A percentile compares a stretch with the other conserved stretches of the same genome.
These are phyloP conservation scores for Blastobotrys chiropterorum DNA, from an alignment of 805 yeast species.

Conservation along the genomic window DNA sequence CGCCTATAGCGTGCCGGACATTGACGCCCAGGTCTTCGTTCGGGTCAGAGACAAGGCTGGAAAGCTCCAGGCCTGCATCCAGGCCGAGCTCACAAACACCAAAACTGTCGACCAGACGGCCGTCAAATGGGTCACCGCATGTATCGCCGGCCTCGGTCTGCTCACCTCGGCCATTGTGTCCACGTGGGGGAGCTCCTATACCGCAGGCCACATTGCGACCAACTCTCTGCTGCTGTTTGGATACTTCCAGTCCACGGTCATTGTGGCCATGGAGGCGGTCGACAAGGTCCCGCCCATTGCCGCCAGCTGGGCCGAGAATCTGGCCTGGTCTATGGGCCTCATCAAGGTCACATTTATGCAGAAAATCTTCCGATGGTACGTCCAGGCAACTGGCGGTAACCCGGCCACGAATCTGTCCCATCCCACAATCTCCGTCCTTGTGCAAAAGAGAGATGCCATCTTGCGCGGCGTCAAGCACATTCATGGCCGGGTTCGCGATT, in stretches of 20 bases:
- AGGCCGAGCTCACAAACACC: constrained; percentile 67
- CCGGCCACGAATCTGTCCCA: constrained; percentile 60
- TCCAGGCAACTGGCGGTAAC: constrained; percentile 86
- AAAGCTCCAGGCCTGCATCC: constrained; percentile 59
- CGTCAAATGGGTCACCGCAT: constrained; percentile 92
- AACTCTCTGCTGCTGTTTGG: constrained; percentile 76
- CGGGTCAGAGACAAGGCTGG: constrained; percentile 34
- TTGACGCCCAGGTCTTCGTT: constrained; percentile 71
- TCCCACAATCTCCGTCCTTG: constrained; percentile 60
- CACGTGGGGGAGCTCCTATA: constrained; percentile 78
- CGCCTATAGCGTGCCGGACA: constrained; percentile 80
- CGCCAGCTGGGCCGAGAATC: constrained; percentile 82
- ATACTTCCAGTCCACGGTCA: constrained; percentile 84
- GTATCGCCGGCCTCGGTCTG: constrained; percentile 81
- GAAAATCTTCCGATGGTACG: constrained; percentile 83
- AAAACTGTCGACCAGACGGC: constrained; percentile 74
- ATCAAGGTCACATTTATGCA: constrained; percentile 79
- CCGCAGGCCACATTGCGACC: constrained; percentile 85
- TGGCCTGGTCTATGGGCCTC: constrained; percentile 94
- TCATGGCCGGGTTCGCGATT: constrained; percentile 14
- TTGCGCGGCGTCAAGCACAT: not conserved
- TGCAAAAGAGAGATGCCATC: constrained; percentile 48
- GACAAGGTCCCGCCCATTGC: constrained; percentile 89
- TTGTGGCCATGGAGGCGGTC: constrained; percentile 79
- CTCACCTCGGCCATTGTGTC: constrained; percentile 76